Conservation (phyloP, 768 basidiomycete species). For the Sutorius australiensis region DNA sequence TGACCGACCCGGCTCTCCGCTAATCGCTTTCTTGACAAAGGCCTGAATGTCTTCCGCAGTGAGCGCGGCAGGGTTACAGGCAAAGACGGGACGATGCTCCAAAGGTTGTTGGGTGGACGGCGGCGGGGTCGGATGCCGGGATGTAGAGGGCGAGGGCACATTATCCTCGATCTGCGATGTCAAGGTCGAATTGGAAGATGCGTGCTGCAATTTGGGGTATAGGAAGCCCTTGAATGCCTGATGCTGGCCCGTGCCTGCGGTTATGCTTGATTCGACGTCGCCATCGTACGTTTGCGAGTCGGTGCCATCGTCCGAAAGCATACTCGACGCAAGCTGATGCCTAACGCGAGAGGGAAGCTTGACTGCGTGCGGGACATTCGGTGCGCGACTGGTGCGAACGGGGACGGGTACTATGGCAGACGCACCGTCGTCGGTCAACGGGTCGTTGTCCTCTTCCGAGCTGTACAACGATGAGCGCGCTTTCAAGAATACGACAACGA, state of each 20-base stretch:
- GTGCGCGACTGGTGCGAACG: conserved; percentile 23
- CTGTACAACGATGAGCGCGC: conserved; percentile 34
- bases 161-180: conserved; percentile 38
- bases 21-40: conserved; percentile 73
- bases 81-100: conserved; percentile 33
- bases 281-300: conserved; percentile 91
- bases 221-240: conserved; percentile 27
- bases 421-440: conserved; percentile 70
- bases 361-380: conserved; percentile 23
- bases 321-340: conserved; percentile 53
- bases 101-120: conserved; percentile 32
- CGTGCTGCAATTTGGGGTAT: conserved; percentile 33
- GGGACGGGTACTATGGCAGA: conserved; percentile 44
- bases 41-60: conserved; percentile 74
- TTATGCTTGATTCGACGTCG: conserved; percentile 78
- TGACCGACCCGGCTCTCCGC: conserved; percentile 56
- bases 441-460: conserved; percentile 87
- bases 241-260: conserved; percentile 47
- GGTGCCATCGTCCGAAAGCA: conserved; percentile 67
- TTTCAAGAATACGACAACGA: conserved; percentile 3
- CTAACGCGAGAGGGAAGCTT: conserved; percentile 30
- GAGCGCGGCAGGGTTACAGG: conserved; percentile 64
- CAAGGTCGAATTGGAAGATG: conserved; percentile 54
- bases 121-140: conserved; percentile 18
- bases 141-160: conserved; percentile 15